Percentiles rank a stretch among this genome's conserved stretches.
phyloP scores from a whole-genome alignment of 306 rosid species.

The Comarum palustre region DNA sequence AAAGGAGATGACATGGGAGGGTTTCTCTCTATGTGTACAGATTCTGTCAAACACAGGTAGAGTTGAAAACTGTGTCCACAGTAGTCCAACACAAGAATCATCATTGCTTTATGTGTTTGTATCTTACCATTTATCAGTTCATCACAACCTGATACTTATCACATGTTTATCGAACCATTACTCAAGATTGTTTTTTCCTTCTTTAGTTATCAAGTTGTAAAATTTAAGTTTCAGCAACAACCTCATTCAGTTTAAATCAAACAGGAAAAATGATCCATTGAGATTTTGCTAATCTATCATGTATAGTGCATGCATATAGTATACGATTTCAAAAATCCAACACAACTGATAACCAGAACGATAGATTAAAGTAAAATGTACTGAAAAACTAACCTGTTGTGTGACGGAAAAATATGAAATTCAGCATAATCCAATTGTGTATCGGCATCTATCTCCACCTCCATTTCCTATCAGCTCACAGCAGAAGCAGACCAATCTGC shows the following conservation, averaged over 20 bases:
- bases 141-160: too few relatives aligned
- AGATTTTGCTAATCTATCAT: background rate
- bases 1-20: background rate
- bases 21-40: background rate
- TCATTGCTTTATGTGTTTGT: background rate
- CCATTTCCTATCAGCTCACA: constrained; percentile 48
- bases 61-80: background rate
- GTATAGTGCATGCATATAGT: background rate
- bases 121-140: too few relatives aligned
- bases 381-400: constrained; percentile 55
- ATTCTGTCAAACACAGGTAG: background rate
- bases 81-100: background rate
- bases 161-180: too few relatives aligned
- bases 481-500: constrained; percentile 33
- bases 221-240: background rate
- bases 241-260: background rate
- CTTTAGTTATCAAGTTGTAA: too few relatives aligned
- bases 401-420: constrained; percentile 56
- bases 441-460: constrained; percentile 42
- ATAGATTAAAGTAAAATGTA: background rate
- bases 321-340: background rate
- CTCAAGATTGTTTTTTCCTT: too few relatives aligned
- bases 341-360: background rate
- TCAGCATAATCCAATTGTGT: constrained; percentile 61
- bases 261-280: background rate